Evolutionary conservation across 805 yeast species (phyloP), one percentile per base, ranked within the genome.

Genomic region (Lachancea sp.): DNA sequence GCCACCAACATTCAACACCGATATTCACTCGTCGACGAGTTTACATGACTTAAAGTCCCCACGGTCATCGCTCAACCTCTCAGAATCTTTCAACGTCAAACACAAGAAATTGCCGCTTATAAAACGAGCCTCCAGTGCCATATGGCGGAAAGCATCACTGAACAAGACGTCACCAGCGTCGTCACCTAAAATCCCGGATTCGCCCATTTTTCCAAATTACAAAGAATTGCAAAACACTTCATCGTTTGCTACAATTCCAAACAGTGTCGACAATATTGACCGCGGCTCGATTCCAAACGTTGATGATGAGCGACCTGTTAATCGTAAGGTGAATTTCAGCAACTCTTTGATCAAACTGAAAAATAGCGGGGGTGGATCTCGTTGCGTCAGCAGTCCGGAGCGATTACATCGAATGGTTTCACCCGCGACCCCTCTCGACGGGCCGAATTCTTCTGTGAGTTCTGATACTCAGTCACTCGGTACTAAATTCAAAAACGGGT

Each of bases 111-210:
- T 52, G 6, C 64, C 64, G 9, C 45, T 63, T 22, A 42, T 63
- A 13, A 56, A 58, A 40, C 56, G 66, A 40, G 66, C 66, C 0
- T 63, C 67, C 0, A 59, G 60, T 41, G 57, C 61, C 2, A 46
- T 63, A 19, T 39, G 61, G 22, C 50, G 63, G 30, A 63, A 59
- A 40, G 50, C 57, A 2, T 60, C 67, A 3, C 29, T 55, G 19
- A 25, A 36, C 20, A 38, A 29, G 20, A 20, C 36, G n/a, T 15
- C 39, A 12, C 25, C 25, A 22, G 25, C 25, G 4, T 19, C 36
- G 11, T 40, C 43, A 10, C 37, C 37, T 3, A 22, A 22, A 10
- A 16, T 17, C 10, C 3, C 29, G 3, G 25, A 19, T 8, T 20
- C 37, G 5, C 25, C 43, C 12, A 25, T 20, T 16, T 32, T 30